Evolutionary conservation across 2,329 filamentous ascomycete genomes (phyloP).

Genomic region (Ophiostoma sp.): DNA sequence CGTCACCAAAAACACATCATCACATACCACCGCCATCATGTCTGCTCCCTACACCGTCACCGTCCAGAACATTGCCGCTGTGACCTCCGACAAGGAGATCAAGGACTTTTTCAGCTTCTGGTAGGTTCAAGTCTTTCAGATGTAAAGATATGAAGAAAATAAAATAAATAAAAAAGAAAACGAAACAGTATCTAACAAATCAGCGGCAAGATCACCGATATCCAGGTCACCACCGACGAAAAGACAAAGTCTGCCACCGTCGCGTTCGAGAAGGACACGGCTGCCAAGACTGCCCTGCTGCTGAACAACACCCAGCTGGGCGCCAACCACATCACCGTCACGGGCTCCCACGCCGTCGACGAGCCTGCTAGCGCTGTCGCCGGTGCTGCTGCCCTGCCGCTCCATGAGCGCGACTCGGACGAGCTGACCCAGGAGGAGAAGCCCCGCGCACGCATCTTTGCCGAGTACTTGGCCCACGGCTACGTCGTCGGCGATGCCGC

Average conservation of each 20-base stretch:
- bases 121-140: conserved; percentile 44
- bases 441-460: conserved; percentile 85
- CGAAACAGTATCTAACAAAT: neutral
- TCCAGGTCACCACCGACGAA: conserved; percentile 67
- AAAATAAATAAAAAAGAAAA: too few species aligned
- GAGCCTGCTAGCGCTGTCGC: conserved; percentile 41
- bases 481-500: conserved; percentile 73
- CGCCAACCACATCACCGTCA: conserved; percentile 72
- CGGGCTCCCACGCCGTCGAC: conserved; percentile 59
- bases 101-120: conserved; percentile 96
- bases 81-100: conserved; percentile 85
- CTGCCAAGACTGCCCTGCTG: conserved; percentile 92
- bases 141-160: too few species aligned
- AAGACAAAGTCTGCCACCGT: conserved; percentile 81
- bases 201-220: conserved; percentile 83
- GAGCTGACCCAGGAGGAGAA: conserved; percentile 94
- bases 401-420: conserved; percentile 54
- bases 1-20: neutral
- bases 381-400: conserved; percentile 41
- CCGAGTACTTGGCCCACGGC: conserved; percentile 93
- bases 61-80: conserved; percentile 79
- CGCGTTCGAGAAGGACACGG: conserved; percentile 93
- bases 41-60: conserved; percentile 38
- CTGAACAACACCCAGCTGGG: conserved; percentile 96
- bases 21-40: conserved; percentile 23